phyloP scores from a whole-genome alignment of 2,329 filamentous ascomycete species.

The Trichoderma sp. region DNA sequence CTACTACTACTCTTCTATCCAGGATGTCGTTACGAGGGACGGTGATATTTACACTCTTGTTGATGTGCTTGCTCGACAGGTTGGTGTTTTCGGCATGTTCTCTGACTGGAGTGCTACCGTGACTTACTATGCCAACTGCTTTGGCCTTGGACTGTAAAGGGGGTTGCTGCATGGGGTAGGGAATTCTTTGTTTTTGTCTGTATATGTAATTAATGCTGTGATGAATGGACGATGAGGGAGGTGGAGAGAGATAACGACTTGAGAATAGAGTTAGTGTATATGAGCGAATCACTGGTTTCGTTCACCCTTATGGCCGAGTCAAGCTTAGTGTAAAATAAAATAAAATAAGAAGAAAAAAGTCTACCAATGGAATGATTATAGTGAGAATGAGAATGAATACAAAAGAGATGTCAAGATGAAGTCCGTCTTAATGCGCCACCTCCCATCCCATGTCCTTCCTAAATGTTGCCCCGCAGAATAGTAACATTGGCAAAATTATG shows the following conservation, averaged over 20 bases:
- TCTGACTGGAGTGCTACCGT: constrained; percentile 67
- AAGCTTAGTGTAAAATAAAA: neutral
- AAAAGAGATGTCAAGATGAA: neutral
- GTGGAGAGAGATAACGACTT: neutral
- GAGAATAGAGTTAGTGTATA: neutral
- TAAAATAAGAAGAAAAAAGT: neutral
- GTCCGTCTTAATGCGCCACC: neutral
- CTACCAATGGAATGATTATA: neutral
- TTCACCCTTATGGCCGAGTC: neutral
- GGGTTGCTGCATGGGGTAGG: neutral
- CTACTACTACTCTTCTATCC: constrained; percentile 57
- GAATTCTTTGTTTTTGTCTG: neutral
- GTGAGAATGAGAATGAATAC: neutral
- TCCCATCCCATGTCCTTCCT: neutral
- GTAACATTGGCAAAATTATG: constrained; percentile 22
- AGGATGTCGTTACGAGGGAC: constrained; percentile 56
- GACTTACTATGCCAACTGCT: constrained; percentile 71
- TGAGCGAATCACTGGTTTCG: neutral
- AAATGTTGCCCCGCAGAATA: constrained; percentile 20
- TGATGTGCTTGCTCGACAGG: constrained; percentile 59
- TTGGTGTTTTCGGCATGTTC: constrained; percentile 62
- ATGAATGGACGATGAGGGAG: neutral
- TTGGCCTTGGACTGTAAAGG: constrained; percentile 36
- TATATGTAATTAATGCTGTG: neutral
- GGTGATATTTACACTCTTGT: constrained; percentile 66